Evolutionary conservation across 2,329 filamentous ascomycete species (phyloP).

Genomic region (Trichophyton benhamiae): DNA sequence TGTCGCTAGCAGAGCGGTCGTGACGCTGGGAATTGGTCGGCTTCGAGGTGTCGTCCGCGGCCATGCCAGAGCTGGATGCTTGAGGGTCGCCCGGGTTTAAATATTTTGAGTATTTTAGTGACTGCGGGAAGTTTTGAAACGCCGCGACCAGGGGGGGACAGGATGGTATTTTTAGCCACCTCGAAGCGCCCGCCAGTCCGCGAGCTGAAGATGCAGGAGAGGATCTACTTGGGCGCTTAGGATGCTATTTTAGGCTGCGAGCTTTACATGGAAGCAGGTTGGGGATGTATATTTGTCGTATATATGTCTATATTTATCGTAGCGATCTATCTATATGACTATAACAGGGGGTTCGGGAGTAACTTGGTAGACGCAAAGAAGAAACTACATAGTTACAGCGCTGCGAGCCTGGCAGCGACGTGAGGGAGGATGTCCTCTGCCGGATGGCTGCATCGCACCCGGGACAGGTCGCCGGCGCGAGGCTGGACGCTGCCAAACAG

Average conservation of each 20-base stretch:
- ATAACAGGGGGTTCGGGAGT: not conserved
- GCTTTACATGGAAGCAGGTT: not conserved
- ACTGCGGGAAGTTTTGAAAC: no score
- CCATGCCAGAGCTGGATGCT: not conserved
- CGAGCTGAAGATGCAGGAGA: no score
- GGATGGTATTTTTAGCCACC: not conserved
- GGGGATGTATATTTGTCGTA: not conserved
- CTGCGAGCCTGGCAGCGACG: constrained; percentile 23
- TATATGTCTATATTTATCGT: not conserved
- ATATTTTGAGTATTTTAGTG: no score
- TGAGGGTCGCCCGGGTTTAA: no score
- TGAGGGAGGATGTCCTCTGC: constrained; percentile 32
- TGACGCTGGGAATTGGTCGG: constrained; percentile 1
- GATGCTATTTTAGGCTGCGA: not conserved
- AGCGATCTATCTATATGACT: not conserved
- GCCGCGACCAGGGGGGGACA: no score
- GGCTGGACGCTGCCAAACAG: constrained; percentile 27
- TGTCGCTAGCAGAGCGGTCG: constrained; percentile 4
- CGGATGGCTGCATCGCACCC: constrained; percentile 33
- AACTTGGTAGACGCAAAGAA: not conserved
- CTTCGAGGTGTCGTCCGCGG: not conserved
- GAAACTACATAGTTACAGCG: not conserved
- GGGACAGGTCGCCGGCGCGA: constrained; percentile 10
- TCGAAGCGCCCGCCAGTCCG: not conserved
- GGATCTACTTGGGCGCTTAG: not conserved